Base-by-base conservation (phyloP, 306 rosid species). In the Cyamopsis tetragonoloba region DNA sequence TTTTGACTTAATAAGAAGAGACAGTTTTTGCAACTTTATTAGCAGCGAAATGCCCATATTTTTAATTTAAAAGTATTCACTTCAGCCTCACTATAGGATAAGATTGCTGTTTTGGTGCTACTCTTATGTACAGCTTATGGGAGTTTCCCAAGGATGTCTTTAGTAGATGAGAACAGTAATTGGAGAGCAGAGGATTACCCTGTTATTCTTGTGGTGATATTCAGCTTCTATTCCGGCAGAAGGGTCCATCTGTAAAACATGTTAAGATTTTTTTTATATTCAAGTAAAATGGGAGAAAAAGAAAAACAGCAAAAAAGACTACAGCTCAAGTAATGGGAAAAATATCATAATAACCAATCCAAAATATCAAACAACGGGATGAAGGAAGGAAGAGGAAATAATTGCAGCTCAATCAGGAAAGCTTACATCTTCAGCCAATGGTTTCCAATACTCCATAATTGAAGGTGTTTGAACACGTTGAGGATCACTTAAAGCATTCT, bases 401-500 rank as follows among this genome's bases (percentile, higher is more conserved):
- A 63, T 20, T 72, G 42, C 24, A 22, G 46, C 62, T 76, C 32
- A 71, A 24, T 62, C 47, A 58, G 68, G 22, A 73, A 64, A 53
- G 72, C 96, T 89, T 80, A 89, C 98, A 78, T 93, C 98, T 31
- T 93, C 98, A 48, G 93, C 96, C 86, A 93, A 80, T 61, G 96
- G 91, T 73, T 88, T 92, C 96, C 96, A 93, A 77, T 89, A 93
- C 61, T 88, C 98, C 73, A 74, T 70, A 68, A 93, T 89, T n/a
- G 87, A 77, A 72, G 98, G 98, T 47, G 93, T 93, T 73, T 79
- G 86, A 78, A 93, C 93, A 62, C 96, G 98, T 64, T 87, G 98
- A 81, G 96, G 86, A 84, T 93, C 83, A 2, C 88, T 93, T 77
- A 93, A 83, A 70, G 98, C 96, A 80, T 84, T 84, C 96, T 89